A percentile compares a stretch with the other conserved stretches of the same genome.
These are phyloP conservation scores for Penicillium bovifimosum DNA, from an alignment of 495 filamentous ascomycete genomes.

Conservation along the genomic window DNA sequence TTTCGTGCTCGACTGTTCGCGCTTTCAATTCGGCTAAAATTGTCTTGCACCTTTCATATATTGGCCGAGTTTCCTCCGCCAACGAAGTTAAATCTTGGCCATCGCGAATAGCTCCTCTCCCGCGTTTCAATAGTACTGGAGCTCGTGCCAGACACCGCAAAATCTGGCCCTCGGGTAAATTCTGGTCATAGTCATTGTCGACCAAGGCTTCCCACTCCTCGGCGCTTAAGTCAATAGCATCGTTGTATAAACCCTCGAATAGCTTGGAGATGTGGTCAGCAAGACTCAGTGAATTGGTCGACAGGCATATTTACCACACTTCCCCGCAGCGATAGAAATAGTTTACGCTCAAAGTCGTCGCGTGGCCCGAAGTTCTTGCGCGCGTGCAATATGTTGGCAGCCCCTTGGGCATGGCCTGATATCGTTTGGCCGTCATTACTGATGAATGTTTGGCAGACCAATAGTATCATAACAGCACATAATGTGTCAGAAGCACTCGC, in stretches of 20 bases:
- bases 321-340: slow-evolving; percentile 36
- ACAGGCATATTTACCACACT: slow-evolving; percentile 29
- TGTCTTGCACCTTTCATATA: slow-evolving; percentile 25
- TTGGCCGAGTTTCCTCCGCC: slow-evolving; percentile 17
- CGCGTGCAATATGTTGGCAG: slow-evolving; percentile 35
- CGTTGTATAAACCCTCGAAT: slow-evolving; percentile 38
- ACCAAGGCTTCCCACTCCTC: slow-evolving; percentile 37
- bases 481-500: slow-evolving; percentile 37
- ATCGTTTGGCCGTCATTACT: slow-evolving; percentile 6
- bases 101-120: slow-evolving; percentile 5
- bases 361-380: slow-evolving; percentile 26
- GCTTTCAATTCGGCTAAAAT: slow-evolving; percentile 14
- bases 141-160: slow-evolving; percentile 25
- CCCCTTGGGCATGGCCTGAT: slow-evolving; percentile 40
- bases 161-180: slow-evolving; percentile 26
- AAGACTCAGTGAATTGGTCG: not conserved
- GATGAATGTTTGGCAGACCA: slow-evolving; percentile 34
- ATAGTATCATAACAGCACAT: slow-evolving; percentile 39
- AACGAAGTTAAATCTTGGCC: slow-evolving; percentile 10
- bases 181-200: slow-evolving; percentile 22
- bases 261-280: slow-evolving; percentile 23
- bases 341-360: slow-evolving; percentile 34
- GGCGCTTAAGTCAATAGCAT: slow-evolving; percentile 28
- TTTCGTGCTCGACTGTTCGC: slow-evolving; percentile 6
- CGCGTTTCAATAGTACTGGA: slow-evolving; percentile 25